These are phyloP conservation scores for Planoprotostelium fungivorum DNA, from an alignment of 78 protist species.

Conservation along the genomic window DNA sequence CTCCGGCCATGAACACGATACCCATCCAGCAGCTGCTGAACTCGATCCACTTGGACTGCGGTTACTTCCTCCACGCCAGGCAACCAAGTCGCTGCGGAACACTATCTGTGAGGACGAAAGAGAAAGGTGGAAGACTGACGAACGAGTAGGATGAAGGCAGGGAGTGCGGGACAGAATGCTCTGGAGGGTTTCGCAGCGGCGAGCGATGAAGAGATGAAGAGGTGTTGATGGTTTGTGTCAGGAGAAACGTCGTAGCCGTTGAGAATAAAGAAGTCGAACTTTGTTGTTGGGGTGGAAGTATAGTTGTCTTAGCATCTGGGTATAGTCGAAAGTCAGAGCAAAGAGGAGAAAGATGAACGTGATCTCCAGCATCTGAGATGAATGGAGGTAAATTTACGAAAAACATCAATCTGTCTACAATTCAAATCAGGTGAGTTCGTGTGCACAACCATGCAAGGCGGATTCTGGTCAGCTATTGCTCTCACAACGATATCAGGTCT, in stretches of 20 bases:
- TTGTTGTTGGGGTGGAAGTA: too few relatives aligned
- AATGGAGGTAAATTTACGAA: too few relatives aligned
- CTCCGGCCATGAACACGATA: neutral
- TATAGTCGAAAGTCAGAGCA: too few relatives aligned
- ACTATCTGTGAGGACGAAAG: neutral
- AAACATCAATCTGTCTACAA: too few relatives aligned
- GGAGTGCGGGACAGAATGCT: neutral
- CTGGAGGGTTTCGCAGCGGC: neutral
- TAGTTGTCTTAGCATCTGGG: too few relatives aligned
- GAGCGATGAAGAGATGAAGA: neutral
- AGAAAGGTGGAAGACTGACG: neutral
- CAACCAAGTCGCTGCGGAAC: neutral
- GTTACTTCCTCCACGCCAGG: neutral
- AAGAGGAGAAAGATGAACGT: too few relatives aligned
- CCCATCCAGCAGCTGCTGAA: neutral
- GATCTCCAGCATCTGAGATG: too few relatives aligned
- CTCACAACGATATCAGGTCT: neutral
- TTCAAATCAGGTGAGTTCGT: too few relatives aligned
- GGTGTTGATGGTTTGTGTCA: neutral
- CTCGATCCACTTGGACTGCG: neutral
- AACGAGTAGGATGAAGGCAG: neutral
- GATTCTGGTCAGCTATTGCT: neutral
- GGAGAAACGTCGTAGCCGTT: neutral
- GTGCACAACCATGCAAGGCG: neutral
- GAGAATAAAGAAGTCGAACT: neutral